These are phyloP conservation scores for Ceratocystis diversiconidia DNA, from an alignment of 2,329 filamentous ascomycete species.

Conservation along the genomic window DNA sequence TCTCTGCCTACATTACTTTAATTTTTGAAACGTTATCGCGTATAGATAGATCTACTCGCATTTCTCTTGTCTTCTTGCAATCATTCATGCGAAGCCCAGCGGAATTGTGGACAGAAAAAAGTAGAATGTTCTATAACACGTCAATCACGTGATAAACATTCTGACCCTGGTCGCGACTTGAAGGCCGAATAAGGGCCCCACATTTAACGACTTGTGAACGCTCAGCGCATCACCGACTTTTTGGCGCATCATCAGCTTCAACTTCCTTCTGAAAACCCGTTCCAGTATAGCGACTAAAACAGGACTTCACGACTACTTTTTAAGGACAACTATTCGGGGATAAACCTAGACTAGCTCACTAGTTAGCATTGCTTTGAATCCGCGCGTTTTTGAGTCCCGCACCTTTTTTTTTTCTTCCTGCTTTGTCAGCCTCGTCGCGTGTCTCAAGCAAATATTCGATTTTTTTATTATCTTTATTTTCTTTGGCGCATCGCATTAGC, in stretches of 20 bases:
- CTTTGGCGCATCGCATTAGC: neutral
- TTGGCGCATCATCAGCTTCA: conserved; percentile 1
- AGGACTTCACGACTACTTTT: neutral
- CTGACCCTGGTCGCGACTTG: neutral
- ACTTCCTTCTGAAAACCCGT: neutral
- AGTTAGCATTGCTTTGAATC: neutral
- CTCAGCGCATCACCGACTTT: neutral
- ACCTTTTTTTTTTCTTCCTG: neutral
- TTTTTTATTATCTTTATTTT: conserved; percentile 1
- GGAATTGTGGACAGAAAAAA: too few relatives aligned
- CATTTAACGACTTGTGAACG: neutral
- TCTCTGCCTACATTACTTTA: too few relatives aligned
- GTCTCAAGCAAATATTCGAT: conserved; percentile 1
- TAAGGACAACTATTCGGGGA: neutral
- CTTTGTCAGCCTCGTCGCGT: conserved; percentile 14
- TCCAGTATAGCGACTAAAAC: neutral
- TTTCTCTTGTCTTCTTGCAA: too few relatives aligned
- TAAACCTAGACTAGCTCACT: neutral
- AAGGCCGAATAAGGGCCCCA: neutral
- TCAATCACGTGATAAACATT: neutral
- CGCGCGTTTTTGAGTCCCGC: neutral
- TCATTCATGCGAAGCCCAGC: too few relatives aligned
- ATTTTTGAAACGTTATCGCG: too few relatives aligned
- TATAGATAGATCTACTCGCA: too few relatives aligned
- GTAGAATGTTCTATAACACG: too few relatives aligned